These are phyloP conservation scores for Zasmidium angulare DNA, from an alignment of 2,329 filamentous ascomycete genomes.

Conservation along the genomic window DNA sequence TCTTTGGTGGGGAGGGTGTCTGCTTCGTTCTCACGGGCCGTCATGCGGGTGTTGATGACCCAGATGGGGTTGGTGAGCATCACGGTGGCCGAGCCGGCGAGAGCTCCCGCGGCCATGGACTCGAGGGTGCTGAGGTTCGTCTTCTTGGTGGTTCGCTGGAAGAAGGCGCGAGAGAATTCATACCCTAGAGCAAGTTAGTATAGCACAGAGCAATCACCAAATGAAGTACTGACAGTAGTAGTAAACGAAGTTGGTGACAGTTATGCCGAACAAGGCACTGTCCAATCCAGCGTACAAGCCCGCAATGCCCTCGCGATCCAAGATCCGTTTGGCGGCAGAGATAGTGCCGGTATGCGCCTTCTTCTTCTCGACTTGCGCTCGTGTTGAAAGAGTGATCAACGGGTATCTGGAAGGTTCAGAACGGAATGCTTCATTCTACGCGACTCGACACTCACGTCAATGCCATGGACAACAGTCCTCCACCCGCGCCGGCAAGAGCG, in stretches of 20 bases:
- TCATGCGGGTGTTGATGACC: conserved; percentile 99
- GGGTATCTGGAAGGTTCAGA: conserved; percentile 66
- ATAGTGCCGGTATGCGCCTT: conserved; percentile 83
- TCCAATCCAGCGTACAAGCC: conserved; percentile 93
- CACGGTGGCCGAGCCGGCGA: conserved; percentile 92
- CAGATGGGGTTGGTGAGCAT: conserved; percentile 98
- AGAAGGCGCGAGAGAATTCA: conserved; percentile 89
- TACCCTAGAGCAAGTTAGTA: conserved; percentile 60
- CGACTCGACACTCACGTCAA: conserved; percentile 65
- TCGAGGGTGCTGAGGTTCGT: conserved; percentile 86
- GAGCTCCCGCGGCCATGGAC: conserved; percentile 90
- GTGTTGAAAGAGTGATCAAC: conserved; percentile 93
- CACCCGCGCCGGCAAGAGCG: conserved; percentile 87
- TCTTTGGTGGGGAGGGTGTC: conserved; percentile 37
- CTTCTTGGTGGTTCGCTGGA: conserved; percentile 72
- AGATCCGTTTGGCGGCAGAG: conserved; percentile 78
- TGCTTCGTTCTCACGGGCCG: conserved; percentile 70
- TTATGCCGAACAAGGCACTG: conserved; percentile 94
- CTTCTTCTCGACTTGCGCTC: conserved; percentile 96
- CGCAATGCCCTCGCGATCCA: conserved; percentile 83
- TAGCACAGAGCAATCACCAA: not conserved
- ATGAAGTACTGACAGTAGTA: conserved; percentile 73
- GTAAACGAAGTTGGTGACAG: conserved; percentile 98
- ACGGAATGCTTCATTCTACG: not conserved
- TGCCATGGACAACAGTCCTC: conserved; percentile 92